A percentile compares a stretch with the other conserved stretches of the same genome.
These are phyloP conservation scores for Oryza rufipogon DNA, from an alignment of 176 grass and related monocot genomes.

Conservation along the genomic window DNA sequence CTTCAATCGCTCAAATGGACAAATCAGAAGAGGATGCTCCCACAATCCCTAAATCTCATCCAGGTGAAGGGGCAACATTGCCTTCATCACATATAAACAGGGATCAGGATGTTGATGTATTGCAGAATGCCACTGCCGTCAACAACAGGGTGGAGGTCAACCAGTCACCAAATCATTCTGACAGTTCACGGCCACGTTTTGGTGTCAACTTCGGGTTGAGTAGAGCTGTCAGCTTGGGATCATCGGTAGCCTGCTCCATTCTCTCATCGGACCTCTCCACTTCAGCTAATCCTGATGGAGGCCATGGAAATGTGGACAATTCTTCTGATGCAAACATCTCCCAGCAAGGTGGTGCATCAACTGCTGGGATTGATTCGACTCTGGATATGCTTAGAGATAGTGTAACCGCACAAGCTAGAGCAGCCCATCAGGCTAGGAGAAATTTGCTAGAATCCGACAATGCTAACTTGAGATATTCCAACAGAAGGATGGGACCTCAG, in stretches of 20 bases:
- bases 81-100: constrained; percentile 46
- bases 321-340: constrained; percentile 37
- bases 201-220: constrained; percentile 76
- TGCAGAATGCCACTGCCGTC: constrained; percentile 42
- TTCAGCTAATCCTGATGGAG: constrained; percentile 54
- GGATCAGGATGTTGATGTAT: constrained; percentile 46
- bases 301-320: constrained; percentile 10
- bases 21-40: constrained; percentile 45
- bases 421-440: constrained; percentile 49
- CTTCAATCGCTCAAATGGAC: constrained; percentile 9
- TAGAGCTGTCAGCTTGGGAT: constrained; percentile 86
- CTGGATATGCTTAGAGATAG: constrained; percentile 56
- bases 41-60: constrained; percentile 30
- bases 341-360: constrained; percentile 32
- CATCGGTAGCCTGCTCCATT: constrained; percentile 63
- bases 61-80: constrained; percentile 34
- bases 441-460: constrained; percentile 66
- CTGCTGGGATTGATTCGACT: constrained; percentile 52
- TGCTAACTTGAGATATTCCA: constrained; percentile 50
- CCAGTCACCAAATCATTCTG: constrained; percentile 41
- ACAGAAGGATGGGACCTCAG: constrained; percentile 64
- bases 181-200: constrained; percentile 53
- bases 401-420: constrained; percentile 57
- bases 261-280: constrained; percentile 53
- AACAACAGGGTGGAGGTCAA: constrained; percentile 8